phyloP scores from a whole-genome alignment of 2,329 filamentous ascomycete genomes.

The Xylaria digitata region DNA sequence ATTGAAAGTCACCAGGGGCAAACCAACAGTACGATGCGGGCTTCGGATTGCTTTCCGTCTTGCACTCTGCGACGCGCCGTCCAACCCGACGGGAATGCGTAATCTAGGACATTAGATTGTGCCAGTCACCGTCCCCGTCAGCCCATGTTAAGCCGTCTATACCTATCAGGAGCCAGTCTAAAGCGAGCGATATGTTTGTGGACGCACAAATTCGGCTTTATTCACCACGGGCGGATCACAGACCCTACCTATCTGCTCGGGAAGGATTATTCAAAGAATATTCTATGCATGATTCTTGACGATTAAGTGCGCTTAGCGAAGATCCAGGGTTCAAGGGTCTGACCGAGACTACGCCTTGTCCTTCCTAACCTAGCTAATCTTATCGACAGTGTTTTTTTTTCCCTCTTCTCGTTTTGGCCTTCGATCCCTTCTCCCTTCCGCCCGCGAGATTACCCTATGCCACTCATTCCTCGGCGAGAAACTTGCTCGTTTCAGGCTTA shows the following conservation, averaged over 20 bases:
- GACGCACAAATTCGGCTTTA: constrained; percentile 2
- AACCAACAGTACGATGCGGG: constrained; percentile 3
- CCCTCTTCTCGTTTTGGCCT: constrained; percentile 1
- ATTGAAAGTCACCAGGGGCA: constrained; percentile 4
- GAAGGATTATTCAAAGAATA: constrained; percentile 31
- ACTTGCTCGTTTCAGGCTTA: constrained; percentile 17
- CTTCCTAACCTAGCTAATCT: constrained; percentile 31
- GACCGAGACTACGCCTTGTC: constrained; percentile 26
- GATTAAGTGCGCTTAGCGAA: constrained; percentile 21
- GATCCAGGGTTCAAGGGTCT: constrained; percentile 24
- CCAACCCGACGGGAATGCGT: constrained; percentile 24
- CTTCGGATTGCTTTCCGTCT: constrained; percentile 15
- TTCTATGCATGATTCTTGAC: constrained; percentile 37
- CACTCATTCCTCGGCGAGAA: constrained; percentile 13
- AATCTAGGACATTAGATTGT: constrained; percentile 2
- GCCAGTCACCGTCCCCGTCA: neutral
- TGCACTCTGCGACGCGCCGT: constrained; percentile 17
- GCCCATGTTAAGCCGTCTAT: neutral
- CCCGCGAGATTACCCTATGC: constrained; percentile 24
- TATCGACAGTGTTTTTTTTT: constrained; percentile 11
- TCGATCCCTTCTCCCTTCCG: constrained; percentile 11
- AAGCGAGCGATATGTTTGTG: constrained; percentile 1
- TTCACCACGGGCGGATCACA: constrained; percentile 9
- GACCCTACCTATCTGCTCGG: constrained; percentile 22
- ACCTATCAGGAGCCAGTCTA: neutral